Evolutionary conservation across 805 yeast genomes (phyloP).

Genomic region (Myxozyma kluyveri): DNA sequence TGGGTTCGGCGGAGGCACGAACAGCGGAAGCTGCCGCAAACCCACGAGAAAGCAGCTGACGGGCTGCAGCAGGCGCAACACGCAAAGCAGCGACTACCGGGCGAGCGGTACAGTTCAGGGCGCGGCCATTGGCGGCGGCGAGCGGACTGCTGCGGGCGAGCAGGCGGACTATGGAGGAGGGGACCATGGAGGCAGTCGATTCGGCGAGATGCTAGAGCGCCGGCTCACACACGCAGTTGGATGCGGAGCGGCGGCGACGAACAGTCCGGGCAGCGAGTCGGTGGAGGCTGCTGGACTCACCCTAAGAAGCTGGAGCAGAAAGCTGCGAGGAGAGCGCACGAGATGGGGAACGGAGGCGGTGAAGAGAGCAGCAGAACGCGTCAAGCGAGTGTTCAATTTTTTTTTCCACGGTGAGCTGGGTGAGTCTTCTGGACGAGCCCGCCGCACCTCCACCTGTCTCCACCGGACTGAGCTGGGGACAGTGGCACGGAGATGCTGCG

Average conservation of each 20-base stretch:
- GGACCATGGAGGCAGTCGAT: constrained; percentile 8
- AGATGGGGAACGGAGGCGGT: not conserved
- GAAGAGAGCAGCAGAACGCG: not conserved
- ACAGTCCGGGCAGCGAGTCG: too few relatives aligned
- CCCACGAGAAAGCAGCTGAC: too few relatives aligned
- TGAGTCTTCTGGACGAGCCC: too few relatives aligned
- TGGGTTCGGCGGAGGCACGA: constrained; percentile 6
- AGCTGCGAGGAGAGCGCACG: not conserved
- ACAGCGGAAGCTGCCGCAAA: too few relatives aligned
- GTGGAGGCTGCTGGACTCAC: too few relatives aligned
- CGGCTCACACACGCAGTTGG: too few relatives aligned
- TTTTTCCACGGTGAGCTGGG: not conserved
- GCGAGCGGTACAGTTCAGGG: constrained; percentile 2
- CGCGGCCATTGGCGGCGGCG: not conserved
- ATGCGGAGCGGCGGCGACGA: too few relatives aligned
- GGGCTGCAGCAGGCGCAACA: not conserved
- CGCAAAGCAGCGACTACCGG: not conserved
- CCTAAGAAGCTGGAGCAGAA: too few relatives aligned
- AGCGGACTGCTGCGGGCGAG: constrained; percentile 1
- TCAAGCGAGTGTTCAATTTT: not conserved
- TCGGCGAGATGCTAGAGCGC: too few relatives aligned
- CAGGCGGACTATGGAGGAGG: constrained; percentile 3
- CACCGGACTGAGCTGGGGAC: not conserved
- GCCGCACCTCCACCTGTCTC: not conserved
- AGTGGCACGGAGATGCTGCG: not conserved